These are phyloP conservation scores for Schoenoplectus tabernaemontani DNA, from an alignment of 202 grass and related monocot species.

Conservation along the genomic window DNA sequence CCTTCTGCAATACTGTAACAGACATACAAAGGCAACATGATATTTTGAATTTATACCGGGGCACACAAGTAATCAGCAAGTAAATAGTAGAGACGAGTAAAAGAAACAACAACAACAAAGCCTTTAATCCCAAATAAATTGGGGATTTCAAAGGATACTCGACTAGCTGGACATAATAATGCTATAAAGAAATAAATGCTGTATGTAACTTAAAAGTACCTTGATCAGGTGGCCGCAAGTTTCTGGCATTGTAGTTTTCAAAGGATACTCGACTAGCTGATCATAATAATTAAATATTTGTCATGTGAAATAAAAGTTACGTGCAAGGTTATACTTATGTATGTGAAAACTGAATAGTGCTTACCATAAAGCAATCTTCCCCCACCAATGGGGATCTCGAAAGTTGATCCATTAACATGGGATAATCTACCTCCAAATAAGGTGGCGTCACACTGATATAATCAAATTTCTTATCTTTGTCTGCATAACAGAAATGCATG, in stretches of 20 bases:
- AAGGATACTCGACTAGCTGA: constrained; percentile 86
- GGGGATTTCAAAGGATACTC: constrained; percentile 83
- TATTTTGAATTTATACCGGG: background rate
- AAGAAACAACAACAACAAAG: no score
- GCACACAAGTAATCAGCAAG: constrained; percentile 12
- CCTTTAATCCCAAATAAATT: no score
- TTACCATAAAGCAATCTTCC: constrained; percentile 93
- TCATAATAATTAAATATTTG: constrained; percentile 20
- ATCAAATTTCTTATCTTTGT: constrained; percentile 63
- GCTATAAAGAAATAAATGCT: background rate
- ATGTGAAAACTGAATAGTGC: no score
- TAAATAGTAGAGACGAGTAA: background rate
- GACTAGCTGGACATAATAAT: constrained; percentile 46
- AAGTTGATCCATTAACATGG: constrained; percentile 61
- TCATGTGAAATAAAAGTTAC: constrained; percentile 19
- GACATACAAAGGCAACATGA: background rate
- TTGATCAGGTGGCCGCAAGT: constrained; percentile 73
- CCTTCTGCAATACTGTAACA: background rate
- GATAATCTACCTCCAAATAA: constrained; percentile 78
- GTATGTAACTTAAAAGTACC: constrained; percentile 23
- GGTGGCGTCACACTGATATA: constrained; percentile 96
- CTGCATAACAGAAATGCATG: constrained; percentile 25
- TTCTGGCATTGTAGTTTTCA: constrained; percentile 71
- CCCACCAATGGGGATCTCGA: constrained; percentile 75
- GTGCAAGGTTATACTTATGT: constrained; percentile 6